Percentiles rank a stretch among this genome's conserved stretches.
Conservation (phyloP, 148 eudicot species). For the Arbutus unedo region DNA sequence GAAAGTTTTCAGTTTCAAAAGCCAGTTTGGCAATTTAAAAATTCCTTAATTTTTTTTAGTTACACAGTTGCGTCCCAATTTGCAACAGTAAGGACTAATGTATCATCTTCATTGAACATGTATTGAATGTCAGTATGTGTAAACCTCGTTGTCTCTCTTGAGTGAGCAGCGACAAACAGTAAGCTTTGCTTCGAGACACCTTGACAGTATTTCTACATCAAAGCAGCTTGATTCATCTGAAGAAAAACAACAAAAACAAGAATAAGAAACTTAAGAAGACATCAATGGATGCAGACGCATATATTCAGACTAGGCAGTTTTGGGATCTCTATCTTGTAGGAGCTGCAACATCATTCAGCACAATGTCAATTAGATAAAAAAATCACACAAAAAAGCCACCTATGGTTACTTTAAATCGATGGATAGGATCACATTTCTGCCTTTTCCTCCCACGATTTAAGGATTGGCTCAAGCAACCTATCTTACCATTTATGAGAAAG, state of each 20-base stretch:
- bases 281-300: neutral
- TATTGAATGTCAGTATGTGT: neutral
- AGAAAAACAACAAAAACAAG: neutral
- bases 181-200: constrained; percentile 77
- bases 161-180: constrained; percentile 66
- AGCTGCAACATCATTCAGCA: too few species aligned
- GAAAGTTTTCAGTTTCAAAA: neutral
- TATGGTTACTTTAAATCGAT: too few species aligned
- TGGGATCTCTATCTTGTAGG: too few species aligned
- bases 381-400: too few species aligned
- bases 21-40: neutral
- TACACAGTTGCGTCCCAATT: neutral
- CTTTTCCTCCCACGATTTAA: too few species aligned
- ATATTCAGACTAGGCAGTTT: neutral
- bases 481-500: neutral
- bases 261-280: neutral
- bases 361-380: too few species aligned
- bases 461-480: too few species aligned
- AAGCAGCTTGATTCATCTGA: constrained; percentile 55
- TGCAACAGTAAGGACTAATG: neutral
- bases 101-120: neutral
- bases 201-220: constrained; percentile 72
- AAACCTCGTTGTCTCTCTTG: constrained; percentile 53
- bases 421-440: too few species aligned
- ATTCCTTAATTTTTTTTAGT: neutral